A percentile compares a stretch with the other conserved stretches of the same genome.
Conservation (phyloP, 2,329 filamentous ascomycete species). For the Lecanicillium sp. region DNA sequence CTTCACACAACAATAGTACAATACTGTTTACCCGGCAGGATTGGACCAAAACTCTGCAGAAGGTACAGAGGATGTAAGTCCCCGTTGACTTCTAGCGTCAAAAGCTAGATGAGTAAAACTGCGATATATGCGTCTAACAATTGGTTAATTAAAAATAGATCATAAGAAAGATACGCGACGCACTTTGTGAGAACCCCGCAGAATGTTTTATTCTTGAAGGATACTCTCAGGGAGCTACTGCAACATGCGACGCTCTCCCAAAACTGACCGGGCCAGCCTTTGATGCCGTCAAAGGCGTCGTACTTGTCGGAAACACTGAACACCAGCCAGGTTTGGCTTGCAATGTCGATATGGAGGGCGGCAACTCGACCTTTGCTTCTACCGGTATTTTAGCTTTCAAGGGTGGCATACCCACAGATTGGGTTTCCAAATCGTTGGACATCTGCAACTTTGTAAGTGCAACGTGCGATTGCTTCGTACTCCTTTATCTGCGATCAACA, state of each 20-base stretch:
- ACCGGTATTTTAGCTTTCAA: background rate
- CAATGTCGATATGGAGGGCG: slow-evolving; percentile 5
- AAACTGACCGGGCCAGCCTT: background rate
- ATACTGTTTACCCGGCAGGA: slow-evolving; percentile 4
- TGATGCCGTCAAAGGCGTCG: slow-evolving; percentile 3
- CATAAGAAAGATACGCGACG: background rate
- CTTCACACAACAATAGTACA: background rate
- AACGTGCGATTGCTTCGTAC: background rate
- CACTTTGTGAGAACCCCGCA: background rate
- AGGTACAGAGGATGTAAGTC: slow-evolving; percentile 2
- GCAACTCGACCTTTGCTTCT: background rate
- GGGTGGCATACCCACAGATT: background rate
- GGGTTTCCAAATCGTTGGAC: slow-evolving; percentile 2
- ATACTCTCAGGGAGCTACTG: slow-evolving; percentile 5
- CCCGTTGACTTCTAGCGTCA: background rate
- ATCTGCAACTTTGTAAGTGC: slow-evolving; percentile 4
- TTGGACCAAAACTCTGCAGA: slow-evolving; percentile 1
- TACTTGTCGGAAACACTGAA: slow-evolving; percentile 1
- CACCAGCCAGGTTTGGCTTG: slow-evolving; percentile 1
- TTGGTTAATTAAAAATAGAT: background rate
- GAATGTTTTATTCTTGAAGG: slow-evolving; percentile 5
- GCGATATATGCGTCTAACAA: background rate
- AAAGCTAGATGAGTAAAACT: no score
- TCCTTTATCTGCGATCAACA: background rate
- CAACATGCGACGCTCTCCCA: slow-evolving; percentile 2